A percentile compares a stretch with the other conserved stretches of the same genome.
phyloP scores from a whole-genome alignment of 2,329 filamentous ascomycete species.

The Aurifilum marmelostoma region DNA sequence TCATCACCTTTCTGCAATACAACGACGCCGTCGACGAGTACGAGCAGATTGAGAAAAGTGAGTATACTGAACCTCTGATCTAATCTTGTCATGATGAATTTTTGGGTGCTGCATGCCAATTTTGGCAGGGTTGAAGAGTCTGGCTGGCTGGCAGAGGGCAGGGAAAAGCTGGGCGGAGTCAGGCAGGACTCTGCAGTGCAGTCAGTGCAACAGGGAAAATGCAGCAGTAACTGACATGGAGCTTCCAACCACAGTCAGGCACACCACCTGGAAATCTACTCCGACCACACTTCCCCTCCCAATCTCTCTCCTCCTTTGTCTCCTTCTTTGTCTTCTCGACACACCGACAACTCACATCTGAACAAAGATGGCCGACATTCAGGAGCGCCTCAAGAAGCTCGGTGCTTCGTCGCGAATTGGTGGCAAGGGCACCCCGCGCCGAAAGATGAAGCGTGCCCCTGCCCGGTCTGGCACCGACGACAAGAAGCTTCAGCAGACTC shows the following conservation, averaged over 20 bases:
- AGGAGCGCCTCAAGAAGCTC: constrained; percentile 65
- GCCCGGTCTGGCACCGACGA: constrained; percentile 92
- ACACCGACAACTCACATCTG: constrained; percentile 17
- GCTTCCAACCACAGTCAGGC: constrained; percentile 26
- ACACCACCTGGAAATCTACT: constrained; percentile 24
- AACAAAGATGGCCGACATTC: constrained; percentile 55
- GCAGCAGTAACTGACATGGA: constrained; percentile 27
- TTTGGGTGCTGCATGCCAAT: neutral
- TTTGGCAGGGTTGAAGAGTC: neutral
- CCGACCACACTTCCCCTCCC: constrained; percentile 28
- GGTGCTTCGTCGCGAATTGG: constrained; percentile 64
- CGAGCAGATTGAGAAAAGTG: constrained; percentile 26
- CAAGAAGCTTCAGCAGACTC: constrained; percentile 96
- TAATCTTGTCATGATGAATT: neutral
- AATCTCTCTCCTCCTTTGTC: constrained; percentile 26
- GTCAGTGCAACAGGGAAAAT: constrained; percentile 20
- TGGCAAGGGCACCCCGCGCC: constrained; percentile 96
- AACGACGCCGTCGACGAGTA: constrained; percentile 28
- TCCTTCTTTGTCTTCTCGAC: constrained; percentile 7
- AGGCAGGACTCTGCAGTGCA: neutral
- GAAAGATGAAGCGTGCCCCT: constrained; percentile 98
- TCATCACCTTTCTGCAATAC: constrained; percentile 17
- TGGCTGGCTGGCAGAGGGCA: neutral
- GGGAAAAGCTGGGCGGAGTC: constrained; percentile 13
- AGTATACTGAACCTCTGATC: constrained; percentile 20